A percentile compares a stretch with the other conserved stretches of the same genome.
Evolutionary conservation across 805 yeast genomes (phyloP).

Genomic region (Cyberlindnera xishuangbannaensis): DNA sequence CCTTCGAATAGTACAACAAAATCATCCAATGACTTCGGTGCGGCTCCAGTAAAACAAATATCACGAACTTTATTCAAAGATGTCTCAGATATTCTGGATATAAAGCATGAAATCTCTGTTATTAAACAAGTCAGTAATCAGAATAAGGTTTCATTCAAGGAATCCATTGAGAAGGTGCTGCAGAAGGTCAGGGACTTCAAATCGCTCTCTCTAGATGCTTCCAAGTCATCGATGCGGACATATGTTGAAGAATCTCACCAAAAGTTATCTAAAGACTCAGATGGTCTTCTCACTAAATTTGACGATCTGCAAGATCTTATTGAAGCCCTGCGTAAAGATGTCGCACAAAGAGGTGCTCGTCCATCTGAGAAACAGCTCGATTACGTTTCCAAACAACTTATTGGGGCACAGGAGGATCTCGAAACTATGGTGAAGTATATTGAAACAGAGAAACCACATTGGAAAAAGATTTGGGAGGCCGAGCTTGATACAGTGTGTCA

Average conservation of each 20-base stretch:
- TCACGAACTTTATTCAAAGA: slow-evolving; percentile 10
- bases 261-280: slow-evolving; percentile 73
- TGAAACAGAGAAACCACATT: slow-evolving; percentile 64
- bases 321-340: slow-evolving; percentile 85
- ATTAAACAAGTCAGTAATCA: slow-evolving; percentile 50
- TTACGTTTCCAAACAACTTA: slow-evolving; percentile 58
- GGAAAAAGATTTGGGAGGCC: slow-evolving; percentile 90
- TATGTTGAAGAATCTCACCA: slow-evolving; percentile 76
- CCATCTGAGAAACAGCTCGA: slow-evolving; percentile 71
- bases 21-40: no score
- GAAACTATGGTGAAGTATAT: slow-evolving; percentile 55
- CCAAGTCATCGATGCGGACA: slow-evolving; percentile 32
- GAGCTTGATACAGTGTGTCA: slow-evolving; percentile 87
- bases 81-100: slow-evolving; percentile 27
- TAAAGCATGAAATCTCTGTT: slow-evolving; percentile 55
- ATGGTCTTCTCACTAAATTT: slow-evolving; percentile 63
- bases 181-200: slow-evolving; percentile 48
- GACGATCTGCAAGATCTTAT: slow-evolving; percentile 91
- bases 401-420: slow-evolving; percentile 48
- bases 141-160: slow-evolving; percentile 37
- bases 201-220: slow-evolving; percentile 35
- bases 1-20: no score
- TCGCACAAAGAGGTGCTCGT: slow-evolving; percentile 83
- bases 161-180: slow-evolving; percentile 38
- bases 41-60: background rate